These are phyloP conservation scores for Myochromella boudieri DNA, from an alignment of 768 basidiomycete species.

Conservation along the genomic window DNA sequence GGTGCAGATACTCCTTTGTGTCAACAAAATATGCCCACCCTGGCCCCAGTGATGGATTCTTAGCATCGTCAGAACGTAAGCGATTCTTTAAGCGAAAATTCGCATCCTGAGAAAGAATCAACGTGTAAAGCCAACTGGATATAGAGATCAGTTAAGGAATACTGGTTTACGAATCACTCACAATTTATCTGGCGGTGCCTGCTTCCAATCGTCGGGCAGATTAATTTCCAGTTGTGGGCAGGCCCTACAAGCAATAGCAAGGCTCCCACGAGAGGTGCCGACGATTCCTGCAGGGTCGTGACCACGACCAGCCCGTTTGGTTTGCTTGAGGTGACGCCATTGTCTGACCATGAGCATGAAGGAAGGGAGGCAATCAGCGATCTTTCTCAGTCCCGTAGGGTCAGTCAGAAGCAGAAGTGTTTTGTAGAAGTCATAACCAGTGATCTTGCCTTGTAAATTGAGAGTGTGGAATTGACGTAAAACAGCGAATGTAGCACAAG, in stretches of 20 bases:
- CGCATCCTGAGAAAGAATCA: too few relatives aligned
- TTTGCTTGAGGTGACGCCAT: conserved; percentile 21
- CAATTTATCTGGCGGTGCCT: conserved; percentile 7
- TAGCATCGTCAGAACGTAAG: conserved; percentile 5
- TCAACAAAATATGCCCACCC: too few relatives aligned
- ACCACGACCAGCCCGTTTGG: conserved; percentile 24
- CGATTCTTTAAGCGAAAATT: conserved; percentile 21
- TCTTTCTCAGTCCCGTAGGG: too few relatives aligned
- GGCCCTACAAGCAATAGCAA: conserved; percentile 23
- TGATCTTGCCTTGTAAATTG: too few relatives aligned
- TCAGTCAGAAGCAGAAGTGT: too few relatives aligned
- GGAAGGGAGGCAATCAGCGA: too few relatives aligned
- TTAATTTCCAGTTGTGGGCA: conserved; percentile 29
- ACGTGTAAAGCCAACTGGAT: conserved; percentile 14
- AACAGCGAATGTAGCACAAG: too few relatives aligned
- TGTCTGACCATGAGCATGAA: conserved; percentile 16
- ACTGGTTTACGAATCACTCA: not conserved
- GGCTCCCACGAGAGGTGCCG: conserved; percentile 22
- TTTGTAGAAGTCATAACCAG: too few relatives aligned
- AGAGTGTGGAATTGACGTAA: too few relatives aligned
- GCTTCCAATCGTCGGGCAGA: conserved; percentile 19
- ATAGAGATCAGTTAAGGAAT: conserved; percentile 2
- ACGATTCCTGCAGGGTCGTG: conserved; percentile 20
- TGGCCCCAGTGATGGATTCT: too few relatives aligned
- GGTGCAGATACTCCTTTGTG: conserved; percentile 2